phyloP scores from a whole-genome alignment of 441 rosid genomes.

The Brassica balearica region DNA sequence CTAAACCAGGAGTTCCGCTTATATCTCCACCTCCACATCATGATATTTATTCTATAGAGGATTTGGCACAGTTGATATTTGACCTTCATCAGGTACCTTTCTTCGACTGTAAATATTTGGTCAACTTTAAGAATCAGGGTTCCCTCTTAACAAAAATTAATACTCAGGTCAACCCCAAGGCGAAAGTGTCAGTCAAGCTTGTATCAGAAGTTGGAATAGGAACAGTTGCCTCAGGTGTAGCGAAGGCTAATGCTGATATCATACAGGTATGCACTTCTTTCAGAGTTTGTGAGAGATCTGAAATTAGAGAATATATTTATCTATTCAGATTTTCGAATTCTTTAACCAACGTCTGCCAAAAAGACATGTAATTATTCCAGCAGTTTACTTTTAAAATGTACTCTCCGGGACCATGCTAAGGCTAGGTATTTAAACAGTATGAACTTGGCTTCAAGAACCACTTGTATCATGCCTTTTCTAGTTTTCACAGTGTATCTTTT shows the following conservation, averaged over 20 bases:
- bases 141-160: conserved; percentile 39
- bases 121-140: conserved; percentile 3
- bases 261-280: conserved; percentile 70
- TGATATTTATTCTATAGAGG: conserved; percentile 98
- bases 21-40: conserved; percentile 99
- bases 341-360: conserved; percentile 13
- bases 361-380: conserved; percentile 23
- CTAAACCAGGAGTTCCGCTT: conserved; percentile 99
- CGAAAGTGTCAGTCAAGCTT: conserved; percentile 97
- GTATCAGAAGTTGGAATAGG: conserved; percentile 99
- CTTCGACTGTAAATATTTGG: conserved; percentile 18
- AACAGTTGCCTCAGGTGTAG: conserved; percentile 99
- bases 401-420: conserved; percentile 6
- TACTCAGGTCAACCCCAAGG: conserved; percentile 90
- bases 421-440: neutral
- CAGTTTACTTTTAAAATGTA: conserved; percentile 17
- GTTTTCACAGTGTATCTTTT: too few relatives aligned
- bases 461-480: neutral
- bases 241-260: conserved; percentile 98
- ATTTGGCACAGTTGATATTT: conserved; percentile 97
- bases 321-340: neutral
- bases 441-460: conserved; percentile 8
- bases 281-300: conserved; percentile 1
- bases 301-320: conserved; percentile 10
- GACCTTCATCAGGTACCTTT: conserved; percentile 94